Evolutionary conservation across 768 basidiomycete genomes (phyloP).

Genomic region (Mycena vitilis): DNA sequence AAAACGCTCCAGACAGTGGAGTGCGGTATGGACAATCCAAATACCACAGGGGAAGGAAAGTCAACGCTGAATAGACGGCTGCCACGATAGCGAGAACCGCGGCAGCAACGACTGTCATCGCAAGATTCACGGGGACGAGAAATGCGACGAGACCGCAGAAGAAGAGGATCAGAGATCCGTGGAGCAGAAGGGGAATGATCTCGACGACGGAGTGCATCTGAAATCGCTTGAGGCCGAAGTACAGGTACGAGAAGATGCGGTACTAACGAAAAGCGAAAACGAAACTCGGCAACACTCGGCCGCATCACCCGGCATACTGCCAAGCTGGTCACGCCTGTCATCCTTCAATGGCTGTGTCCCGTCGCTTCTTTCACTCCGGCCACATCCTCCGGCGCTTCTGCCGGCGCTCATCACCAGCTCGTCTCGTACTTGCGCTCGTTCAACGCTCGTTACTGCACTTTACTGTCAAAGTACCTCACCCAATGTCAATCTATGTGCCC

Average conservation of each 20-base stretch:
- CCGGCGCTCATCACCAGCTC: too few species aligned
- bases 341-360: too few species aligned
- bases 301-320: too few species aligned
- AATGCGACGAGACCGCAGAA: slow-evolving; percentile 25
- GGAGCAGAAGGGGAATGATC: slow-evolving; percentile 25
- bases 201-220: slow-evolving; percentile 23
- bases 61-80: not conserved
- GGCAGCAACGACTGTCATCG: not conserved
- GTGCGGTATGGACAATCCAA: slow-evolving; percentile 4
- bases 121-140: not conserved
- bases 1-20: not conserved
- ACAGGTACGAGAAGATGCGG: slow-evolving; percentile 15
- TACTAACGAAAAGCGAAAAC: too few species aligned
- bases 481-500: too few species aligned
- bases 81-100: not conserved
- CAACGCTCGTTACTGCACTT: too few species aligned
- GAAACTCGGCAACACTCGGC: too few species aligned
- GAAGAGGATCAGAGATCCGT: slow-evolving; percentile 32
- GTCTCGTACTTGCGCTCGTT: too few species aligned
- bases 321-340: too few species aligned
- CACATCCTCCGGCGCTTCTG: too few species aligned
- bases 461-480: too few species aligned
- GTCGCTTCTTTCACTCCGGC: too few species aligned
- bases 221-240: slow-evolving; percentile 25
- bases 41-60: not conserved